A percentile compares a stretch with the other conserved stretches of the same genome.
These are phyloP conservation scores for Alopecurus myosuroides DNA, from an alignment of 176 grass and related monocot species.

Conservation along the genomic window DNA sequence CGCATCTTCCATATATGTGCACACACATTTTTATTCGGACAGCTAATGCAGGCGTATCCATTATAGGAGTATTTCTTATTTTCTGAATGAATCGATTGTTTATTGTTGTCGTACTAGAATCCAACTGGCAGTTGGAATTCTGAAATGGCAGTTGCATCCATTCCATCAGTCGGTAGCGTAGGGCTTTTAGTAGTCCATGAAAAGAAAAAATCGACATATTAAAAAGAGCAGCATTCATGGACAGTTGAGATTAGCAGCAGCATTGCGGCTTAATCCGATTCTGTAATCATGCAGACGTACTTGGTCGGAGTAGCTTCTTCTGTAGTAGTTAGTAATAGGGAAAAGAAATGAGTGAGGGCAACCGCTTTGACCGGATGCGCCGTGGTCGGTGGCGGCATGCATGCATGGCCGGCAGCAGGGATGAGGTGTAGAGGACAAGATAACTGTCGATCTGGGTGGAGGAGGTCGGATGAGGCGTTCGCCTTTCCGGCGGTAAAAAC, in stretches of 20 bases:
- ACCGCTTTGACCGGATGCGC: slow-evolving; percentile 6
- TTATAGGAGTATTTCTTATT: no score
- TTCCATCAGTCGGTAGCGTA: background rate
- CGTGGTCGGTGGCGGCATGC: background rate
- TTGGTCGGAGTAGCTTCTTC: background rate
- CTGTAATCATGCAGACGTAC: background rate
- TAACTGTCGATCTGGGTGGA: background rate
- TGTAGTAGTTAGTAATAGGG: no score
- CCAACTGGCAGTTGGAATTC: slow-evolving; percentile 17
- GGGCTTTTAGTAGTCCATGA: no score
- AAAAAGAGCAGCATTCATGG: no score
- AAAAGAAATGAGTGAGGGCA: background rate
- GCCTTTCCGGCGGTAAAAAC: background rate
- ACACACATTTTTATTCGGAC: background rate
- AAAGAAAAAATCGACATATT: no score
- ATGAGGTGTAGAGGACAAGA: slow-evolving; percentile 21
- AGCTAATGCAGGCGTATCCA: background rate
- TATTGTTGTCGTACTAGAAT: background rate
- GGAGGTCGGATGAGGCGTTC: background rate
- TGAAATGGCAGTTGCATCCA: slow-evolving; percentile 17
- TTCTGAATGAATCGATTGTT: background rate
- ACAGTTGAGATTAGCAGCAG: no score
- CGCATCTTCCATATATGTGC: background rate
- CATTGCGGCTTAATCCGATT: background rate
- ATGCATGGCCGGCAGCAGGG: background rate